Evolutionary conservation across 306 rosid genomes (phyloP), one percentile per base, ranked within the genome.

Genomic region (Clitoria ternatea): DNA sequence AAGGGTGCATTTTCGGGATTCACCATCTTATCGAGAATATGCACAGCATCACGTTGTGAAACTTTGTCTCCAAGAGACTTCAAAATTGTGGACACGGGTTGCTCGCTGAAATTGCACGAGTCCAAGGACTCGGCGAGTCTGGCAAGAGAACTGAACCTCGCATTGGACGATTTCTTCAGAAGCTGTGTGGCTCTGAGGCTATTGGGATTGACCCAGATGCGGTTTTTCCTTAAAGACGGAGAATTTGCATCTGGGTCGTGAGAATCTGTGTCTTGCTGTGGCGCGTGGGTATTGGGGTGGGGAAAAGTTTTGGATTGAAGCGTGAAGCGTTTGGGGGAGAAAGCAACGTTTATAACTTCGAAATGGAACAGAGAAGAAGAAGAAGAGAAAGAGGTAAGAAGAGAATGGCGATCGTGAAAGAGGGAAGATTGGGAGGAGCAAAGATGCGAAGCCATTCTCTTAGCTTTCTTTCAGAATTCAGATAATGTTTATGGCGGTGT

Each of bases 141-240:
- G 24, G 79, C 44, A 64, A 94, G 89, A 64, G 66, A 81, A 33
- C 9, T 60, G 63, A 84, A 81, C 83, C 81, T 87, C 52, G 82
- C 22, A 37, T 61, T 70, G 23, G 83, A 75, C 0, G 89, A 85
- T 15, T 78, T 80, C 33, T 67, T 70, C 68, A 53, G 73, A 69
- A 88, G 83, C 71, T 68, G 85, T 17, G 89, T 78, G 12, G 88
- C 88, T 70, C 83, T 83, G 74, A 87, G 81, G 69, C 78, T 85
- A 43, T 52, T 85, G 73, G 97, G 98, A 75, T 90, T 94, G 77
- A 90, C 88, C 97, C 96, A 87, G 30, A 80, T 24, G 29, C 81
- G 73, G 74, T 61, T 69, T 76, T 83, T 87, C 2, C 82, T 63
- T 3, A 76, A 65, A 49, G 92, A 69, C 2, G 53, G 52, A 1